phyloP scores from a whole-genome alignment of 108 stramenopile species.

The Skeletonema marinoi region DNA sequence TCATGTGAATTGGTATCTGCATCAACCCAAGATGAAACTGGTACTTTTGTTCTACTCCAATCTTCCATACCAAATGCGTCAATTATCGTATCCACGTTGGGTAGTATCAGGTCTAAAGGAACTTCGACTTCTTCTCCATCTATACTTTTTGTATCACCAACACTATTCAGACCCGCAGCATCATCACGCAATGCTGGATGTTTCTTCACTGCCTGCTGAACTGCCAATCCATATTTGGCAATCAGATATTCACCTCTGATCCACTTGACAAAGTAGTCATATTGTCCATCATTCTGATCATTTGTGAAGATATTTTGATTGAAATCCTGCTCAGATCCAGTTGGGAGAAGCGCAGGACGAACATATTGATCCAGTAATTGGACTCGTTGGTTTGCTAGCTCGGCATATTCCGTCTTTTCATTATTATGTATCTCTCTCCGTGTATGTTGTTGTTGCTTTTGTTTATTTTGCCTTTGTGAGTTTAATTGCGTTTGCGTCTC shows the following conservation, averaged over 20 bases:
- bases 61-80: slow-evolving; percentile 69
- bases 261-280: slow-evolving; percentile 67
- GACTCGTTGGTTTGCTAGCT: slow-evolving; percentile 31
- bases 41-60: slow-evolving; percentile 58
- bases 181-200: slow-evolving; percentile 60
- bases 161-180: slow-evolving; percentile 44
- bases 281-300: neutral
- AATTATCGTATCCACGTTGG: slow-evolving; percentile 45
- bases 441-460: neutral
- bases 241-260: slow-evolving; percentile 69
- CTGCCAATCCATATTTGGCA: slow-evolving; percentile 60
- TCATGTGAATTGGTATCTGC: slow-evolving; percentile 4
- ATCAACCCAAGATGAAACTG: slow-evolving; percentile 17
- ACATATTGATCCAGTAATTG: slow-evolving; percentile 56
- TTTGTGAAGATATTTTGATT: slow-evolving; percentile 48
- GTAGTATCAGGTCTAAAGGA: slow-evolving; percentile 39
- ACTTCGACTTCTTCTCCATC: slow-evolving; percentile 24
- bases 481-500: neutral
- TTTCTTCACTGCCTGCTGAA: slow-evolving; percentile 32
- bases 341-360: slow-evolving; percentile 67
- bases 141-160: slow-evolving; percentile 20
- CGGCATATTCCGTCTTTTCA: neutral
- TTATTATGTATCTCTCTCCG: neutral
- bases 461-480: slow-evolving; percentile 8
- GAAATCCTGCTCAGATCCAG: slow-evolving; percentile 53